Base-by-base conservation (phyloP, 2,329 filamentous ascomycete species). In the Penicillium sp. region DNA sequence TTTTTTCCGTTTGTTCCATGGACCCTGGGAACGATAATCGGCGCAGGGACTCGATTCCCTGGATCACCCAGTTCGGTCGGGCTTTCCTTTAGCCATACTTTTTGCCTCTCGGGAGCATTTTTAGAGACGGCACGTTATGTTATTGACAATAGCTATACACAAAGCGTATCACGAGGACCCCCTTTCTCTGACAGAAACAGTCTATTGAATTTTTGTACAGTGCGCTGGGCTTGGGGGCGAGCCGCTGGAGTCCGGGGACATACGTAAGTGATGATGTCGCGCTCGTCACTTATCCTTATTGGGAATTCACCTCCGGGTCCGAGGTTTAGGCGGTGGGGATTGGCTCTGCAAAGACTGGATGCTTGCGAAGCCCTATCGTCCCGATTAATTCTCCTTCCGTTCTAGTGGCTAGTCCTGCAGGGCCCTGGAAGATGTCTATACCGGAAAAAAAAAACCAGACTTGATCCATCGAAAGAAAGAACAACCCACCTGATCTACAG, bases 221-320 rank as follows among this genome's bases (percentile, higher is more conserved):
- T 45, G 29, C 27, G 9, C 29, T 31, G 29, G 13, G 29, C 29
- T 31, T 45, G 26, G 49, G 39, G 45, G 48, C 47, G 43, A 56
- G 43, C 44, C 35, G 41, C 49, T 45, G 39, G 52, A 57, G 55
- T 58, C 51, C 14, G 43, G 55, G 49, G 53, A 61, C 62, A 59
- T 65, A 66, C 63, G 64, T 65, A 65, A 67, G 60, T 59, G 62
- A 63, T 66, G 63, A 66, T 67, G 63, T 58, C 61, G 53, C 51
- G 55, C 49, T 55, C 24, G 13, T 54, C 33, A 53, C 55, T 59
- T 56, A 22, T 44, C 63, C 57, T 43, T 11, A 53, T 60, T 56
- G 46, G 60, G 63, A 59, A 60, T 37, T 56, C 27, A 60, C 48
- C 48, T 53, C 63, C 61, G 60, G 49, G 45, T 57, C 61, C 55